A percentile compares a stretch with the other conserved stretches of the same genome.
Conservation (phyloP, 2,329 filamentous ascomycete genomes). For the Sporothrix variecibatus region DNA sequence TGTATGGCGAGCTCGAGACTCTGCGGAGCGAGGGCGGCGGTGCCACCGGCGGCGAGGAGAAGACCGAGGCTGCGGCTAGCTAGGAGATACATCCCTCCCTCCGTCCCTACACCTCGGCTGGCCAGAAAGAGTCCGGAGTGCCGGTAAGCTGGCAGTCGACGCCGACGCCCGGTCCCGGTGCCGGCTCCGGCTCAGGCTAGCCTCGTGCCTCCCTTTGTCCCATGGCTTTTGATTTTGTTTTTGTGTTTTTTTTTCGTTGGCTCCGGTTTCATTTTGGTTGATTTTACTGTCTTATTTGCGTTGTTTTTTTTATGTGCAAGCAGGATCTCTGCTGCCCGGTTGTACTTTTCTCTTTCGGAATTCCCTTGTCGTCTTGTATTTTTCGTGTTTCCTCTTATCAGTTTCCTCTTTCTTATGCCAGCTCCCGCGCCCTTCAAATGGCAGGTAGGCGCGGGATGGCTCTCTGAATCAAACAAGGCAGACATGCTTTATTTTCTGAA, state of each 20-base stretch:
- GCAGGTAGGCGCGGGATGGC: neutral
- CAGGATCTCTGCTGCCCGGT: neutral
- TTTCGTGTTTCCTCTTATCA: neutral
- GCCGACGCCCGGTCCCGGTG: neutral
- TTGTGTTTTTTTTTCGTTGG: neutral
- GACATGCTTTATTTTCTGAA: neutral
- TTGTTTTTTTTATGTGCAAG: neutral
- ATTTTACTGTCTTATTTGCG: neutral
- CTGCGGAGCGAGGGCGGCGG: slow-evolving; percentile 70
- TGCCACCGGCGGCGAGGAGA: slow-evolving; percentile 56
- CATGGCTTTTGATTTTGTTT: neutral
- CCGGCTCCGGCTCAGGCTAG: too few relatives aligned
- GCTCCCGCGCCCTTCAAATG: neutral
- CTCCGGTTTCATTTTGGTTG: slow-evolving; percentile 12
- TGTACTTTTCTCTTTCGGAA: neutral
- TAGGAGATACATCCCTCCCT: slow-evolving; percentile 7
- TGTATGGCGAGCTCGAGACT: slow-evolving; percentile 74
- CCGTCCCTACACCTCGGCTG: neutral
- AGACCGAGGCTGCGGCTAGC: slow-evolving; percentile 40
- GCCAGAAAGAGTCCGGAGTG: neutral
- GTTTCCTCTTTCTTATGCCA: neutral
- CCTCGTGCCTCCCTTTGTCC: neutral
- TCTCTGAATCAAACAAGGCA: neutral
- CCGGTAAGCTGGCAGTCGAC: neutral
- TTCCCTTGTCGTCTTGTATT: neutral